These are phyloP conservation scores for Talaromyces sp. DNA, from an alignment of 2,329 filamentous ascomycete genomes.

Conservation along the genomic window DNA sequence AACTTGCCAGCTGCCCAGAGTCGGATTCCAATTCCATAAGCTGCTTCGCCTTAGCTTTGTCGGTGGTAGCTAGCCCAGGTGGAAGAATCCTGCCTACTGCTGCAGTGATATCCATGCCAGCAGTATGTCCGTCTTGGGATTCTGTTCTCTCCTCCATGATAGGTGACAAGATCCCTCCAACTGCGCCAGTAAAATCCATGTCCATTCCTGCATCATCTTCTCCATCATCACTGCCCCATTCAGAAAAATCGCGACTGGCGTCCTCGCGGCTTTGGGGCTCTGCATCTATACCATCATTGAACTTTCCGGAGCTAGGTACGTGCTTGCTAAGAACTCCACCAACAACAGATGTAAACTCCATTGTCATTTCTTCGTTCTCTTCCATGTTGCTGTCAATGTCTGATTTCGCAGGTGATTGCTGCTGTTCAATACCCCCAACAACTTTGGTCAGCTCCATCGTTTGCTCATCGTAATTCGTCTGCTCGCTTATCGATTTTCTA, in stretches of 20 bases:
- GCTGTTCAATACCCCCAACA: conserved; percentile 39
- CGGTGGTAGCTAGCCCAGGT: conserved; percentile 38
- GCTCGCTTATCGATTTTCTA: conserved; percentile 42
- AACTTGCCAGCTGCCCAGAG: conserved; percentile 46
- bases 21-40: conserved; percentile 60
- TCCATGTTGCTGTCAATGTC: conserved; percentile 31
- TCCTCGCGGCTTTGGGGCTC: conserved; percentile 19
- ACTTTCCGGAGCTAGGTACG: conserved; percentile 8
- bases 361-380: conserved; percentile 47
- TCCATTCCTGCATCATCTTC: conserved; percentile 36
- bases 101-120: conserved; percentile 66
- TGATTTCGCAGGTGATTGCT: conserved; percentile 28
- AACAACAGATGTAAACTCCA: conserved; percentile 48
- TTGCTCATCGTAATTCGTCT: conserved; percentile 48
- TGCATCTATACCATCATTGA: background rate
- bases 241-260: conserved; percentile 24
- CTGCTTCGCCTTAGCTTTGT: conserved; percentile 51
- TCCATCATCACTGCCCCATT: conserved; percentile 26
- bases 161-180: conserved; percentile 44
- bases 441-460: conserved; percentile 49
- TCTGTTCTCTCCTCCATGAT: conserved; percentile 38
- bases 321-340: conserved; percentile 39
- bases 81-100: conserved; percentile 61
- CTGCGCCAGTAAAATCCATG: conserved; percentile 60
- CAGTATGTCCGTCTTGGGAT: conserved; percentile 45